phyloP scores from a whole-genome alignment of 2,329 filamentous ascomycete genomes.

The Claviceps digitariae region DNA sequence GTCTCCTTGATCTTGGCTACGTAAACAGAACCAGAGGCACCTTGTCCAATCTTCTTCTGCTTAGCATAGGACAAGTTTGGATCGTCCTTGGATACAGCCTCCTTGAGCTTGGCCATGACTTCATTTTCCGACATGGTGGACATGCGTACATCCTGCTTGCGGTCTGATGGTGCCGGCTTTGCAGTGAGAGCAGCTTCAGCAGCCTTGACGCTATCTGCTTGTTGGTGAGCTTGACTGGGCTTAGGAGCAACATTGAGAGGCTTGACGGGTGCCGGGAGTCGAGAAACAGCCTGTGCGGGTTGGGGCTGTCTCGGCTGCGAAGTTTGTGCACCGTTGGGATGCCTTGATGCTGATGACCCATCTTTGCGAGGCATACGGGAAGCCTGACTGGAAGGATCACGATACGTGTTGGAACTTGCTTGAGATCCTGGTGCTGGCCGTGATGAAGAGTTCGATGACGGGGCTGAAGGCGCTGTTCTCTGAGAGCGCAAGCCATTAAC shows the following conservation, averaged over 20 bases:
- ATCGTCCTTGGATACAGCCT: conserved; percentile 91
- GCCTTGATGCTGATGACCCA: conserved; percentile 38
- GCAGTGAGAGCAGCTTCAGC: conserved; percentile 81
- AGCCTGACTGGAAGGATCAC: conserved; percentile 26
- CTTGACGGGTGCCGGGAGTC: conserved; percentile 54
- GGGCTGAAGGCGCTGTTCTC: conserved; percentile 68
- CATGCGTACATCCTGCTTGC: conserved; percentile 91
- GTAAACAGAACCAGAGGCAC: conserved; percentile 94
- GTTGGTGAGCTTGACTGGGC: conserved; percentile 31
- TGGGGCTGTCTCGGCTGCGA: conserved; percentile 33
- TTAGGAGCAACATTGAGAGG: conserved; percentile 67
- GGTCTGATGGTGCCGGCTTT: conserved; percentile 58
- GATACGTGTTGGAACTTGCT: conserved; percentile 32
- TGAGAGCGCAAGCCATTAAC: conserved; percentile 51
- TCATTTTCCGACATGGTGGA: conserved; percentile 95
- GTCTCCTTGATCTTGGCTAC: conserved; percentile 90
- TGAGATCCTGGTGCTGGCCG: conserved; percentile 38
- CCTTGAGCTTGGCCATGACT: conserved; percentile 90
- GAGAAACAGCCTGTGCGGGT: conserved; percentile 29
- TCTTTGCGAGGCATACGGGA: conserved; percentile 34
- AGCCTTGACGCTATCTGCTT: conserved; percentile 64
- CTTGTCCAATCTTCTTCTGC: conserved; percentile 99
- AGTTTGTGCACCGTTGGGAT: conserved; percentile 40
- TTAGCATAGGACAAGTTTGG: conserved; percentile 94
- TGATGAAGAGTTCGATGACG: conserved; percentile 21